Conservation (phyloP, 192 early-diverging fungal species). For the Coemansia sp. region DNA sequence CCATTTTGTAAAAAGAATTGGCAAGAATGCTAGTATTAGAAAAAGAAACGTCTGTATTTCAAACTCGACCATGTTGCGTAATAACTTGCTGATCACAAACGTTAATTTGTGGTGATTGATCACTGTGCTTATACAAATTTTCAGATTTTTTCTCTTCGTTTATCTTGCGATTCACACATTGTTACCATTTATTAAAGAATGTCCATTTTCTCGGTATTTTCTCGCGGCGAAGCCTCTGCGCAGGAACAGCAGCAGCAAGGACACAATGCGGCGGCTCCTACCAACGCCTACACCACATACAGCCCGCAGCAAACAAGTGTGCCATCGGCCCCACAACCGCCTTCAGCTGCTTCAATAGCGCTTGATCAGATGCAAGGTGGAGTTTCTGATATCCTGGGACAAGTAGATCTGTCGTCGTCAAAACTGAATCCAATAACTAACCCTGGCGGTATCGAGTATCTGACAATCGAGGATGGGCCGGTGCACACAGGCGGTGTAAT, state of each 20-base stretch:
- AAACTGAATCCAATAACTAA: slow-evolving; percentile 32
- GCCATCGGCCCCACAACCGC: background rate
- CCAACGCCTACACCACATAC: background rate
- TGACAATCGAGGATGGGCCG: slow-evolving; percentile 49
- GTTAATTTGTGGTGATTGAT: no score
- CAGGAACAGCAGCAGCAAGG: slow-evolving; percentile 26
- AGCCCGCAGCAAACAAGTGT: background rate
- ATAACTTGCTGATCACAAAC: no score
- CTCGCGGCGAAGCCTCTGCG: slow-evolving; percentile 22
- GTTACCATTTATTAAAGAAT: slow-evolving; percentile 15
- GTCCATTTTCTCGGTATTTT: slow-evolving; percentile 52
- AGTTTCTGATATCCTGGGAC: slow-evolving; percentile 45
- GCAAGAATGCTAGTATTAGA: no score
- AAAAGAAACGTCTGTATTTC: no score
- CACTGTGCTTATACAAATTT: no score
- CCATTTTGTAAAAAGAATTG: no score
- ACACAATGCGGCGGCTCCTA: slow-evolving; percentile 1
- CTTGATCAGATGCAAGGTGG: slow-evolving; percentile 41
- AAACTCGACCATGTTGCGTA: no score
- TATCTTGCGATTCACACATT: no score
- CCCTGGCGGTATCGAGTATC: slow-evolving; percentile 48
- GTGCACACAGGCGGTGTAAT: slow-evolving; percentile 50
- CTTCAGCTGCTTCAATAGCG: slow-evolving; percentile 15
- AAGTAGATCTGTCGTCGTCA: slow-evolving; percentile 47
- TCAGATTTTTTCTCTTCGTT: no score